Conservation (phyloP, 768 basidiomycete species). For the Leccinum longicurvipes region DNA sequence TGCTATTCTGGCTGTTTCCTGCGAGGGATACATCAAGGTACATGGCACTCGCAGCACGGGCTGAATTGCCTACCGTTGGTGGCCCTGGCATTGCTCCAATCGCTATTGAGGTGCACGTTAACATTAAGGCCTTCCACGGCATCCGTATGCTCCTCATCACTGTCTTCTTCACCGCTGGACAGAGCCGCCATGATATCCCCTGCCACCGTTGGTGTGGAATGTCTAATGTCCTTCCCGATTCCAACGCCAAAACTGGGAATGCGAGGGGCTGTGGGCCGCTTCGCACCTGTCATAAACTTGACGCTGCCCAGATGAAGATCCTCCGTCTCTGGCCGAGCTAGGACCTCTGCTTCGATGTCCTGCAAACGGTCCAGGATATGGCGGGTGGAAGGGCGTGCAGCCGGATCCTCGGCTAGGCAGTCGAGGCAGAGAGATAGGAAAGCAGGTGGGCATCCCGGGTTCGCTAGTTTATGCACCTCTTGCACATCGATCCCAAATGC, state of each 20-base stretch:
- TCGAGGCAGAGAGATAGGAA: constrained; percentile 77
- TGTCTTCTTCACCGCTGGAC: constrained; percentile 54
- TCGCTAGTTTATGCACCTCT: constrained; percentile 68
- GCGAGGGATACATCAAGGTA: constrained; percentile 13
- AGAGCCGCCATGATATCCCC: constrained; percentile 34
- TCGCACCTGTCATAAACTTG: constrained; percentile 72
- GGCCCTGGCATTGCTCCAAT: constrained; percentile 39
- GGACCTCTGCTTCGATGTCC: constrained; percentile 80
- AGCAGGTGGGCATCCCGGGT: constrained; percentile 70
- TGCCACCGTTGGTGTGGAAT: constrained; percentile 28
- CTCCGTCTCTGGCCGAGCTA: constrained; percentile 61
- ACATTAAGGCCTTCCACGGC: constrained; percentile 51
- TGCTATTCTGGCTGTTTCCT: constrained; percentile 43
- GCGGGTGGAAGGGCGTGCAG: constrained; percentile 69
- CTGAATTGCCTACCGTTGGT: constrained; percentile 29
- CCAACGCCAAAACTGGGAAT: constrained; percentile 87
- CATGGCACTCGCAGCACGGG: constrained; percentile 3
- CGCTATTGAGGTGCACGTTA: constrained; percentile 47
- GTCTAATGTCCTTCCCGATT: constrained; percentile 56
- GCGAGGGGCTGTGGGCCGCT: constrained; percentile 60
- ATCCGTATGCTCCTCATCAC: constrained; percentile 61
- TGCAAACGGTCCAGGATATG: constrained; percentile 76
- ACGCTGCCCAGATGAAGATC: constrained; percentile 83
- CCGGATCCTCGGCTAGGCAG: constrained; percentile 67
- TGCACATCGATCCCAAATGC: constrained; percentile 71